phyloP scores from a whole-genome alignment of 106 monocot species.

The Platanthera zijinensis region DNA sequence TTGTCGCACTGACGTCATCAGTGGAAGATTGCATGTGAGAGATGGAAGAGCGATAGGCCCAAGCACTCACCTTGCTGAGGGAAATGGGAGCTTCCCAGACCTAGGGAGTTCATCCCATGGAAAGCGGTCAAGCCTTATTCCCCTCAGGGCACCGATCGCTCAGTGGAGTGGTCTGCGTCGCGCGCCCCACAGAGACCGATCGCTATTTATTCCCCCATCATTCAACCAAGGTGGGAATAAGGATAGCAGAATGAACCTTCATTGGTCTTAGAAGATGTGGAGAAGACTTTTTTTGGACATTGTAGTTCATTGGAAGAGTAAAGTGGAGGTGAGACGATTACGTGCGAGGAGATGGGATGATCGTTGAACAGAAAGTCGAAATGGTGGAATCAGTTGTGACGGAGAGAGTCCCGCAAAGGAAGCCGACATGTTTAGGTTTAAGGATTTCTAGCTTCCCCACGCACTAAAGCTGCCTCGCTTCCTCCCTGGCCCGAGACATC shows the following conservation, averaged over 20 bases:
- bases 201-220: too few relatives aligned
- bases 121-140: too few relatives aligned
- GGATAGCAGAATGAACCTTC: neutral
- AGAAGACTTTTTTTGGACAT: constrained; percentile 53
- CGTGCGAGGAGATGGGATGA: constrained; percentile 49
- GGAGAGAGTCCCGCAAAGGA: constrained; percentile 87
- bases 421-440: constrained; percentile 49
- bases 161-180: too few relatives aligned
- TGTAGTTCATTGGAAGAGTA: constrained; percentile 50
- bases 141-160: too few relatives aligned
- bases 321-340: constrained; percentile 12
- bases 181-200: too few relatives aligned
- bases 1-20: too few relatives aligned
- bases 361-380: constrained; percentile 42
- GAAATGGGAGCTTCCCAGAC: too few relatives aligned
- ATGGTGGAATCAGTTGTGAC: constrained; percentile 53
- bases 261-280: constrained; percentile 16
- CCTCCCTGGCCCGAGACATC: constrained; percentile 35
- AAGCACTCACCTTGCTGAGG: too few relatives aligned
- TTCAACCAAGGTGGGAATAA: too few relatives aligned
- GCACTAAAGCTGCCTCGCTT: constrained; percentile 59
- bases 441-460: constrained; percentile 85
- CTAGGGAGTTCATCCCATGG: too few relatives aligned
- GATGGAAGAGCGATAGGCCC: too few relatives aligned
- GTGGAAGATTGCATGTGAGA: too few relatives aligned